phyloP scores from a whole-genome alignment of 768 basidiomycete species.

The Leccinum disarticulatum region DNA sequence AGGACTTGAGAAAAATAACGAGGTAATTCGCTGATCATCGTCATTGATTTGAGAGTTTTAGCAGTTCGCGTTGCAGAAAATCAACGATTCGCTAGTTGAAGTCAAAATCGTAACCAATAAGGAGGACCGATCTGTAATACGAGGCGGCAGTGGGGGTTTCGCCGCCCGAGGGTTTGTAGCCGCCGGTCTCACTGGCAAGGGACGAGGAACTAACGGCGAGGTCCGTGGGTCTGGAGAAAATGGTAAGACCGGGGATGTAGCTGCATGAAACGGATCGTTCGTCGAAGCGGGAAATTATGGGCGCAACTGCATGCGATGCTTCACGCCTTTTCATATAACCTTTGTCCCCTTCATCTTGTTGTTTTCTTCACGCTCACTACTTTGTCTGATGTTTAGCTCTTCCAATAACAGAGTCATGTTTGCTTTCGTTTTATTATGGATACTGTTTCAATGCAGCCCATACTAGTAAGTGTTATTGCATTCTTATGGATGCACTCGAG shows the following conservation, averaged over 20 bases:
- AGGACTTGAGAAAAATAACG: conserved; percentile 71
- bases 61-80: conserved; percentile 46
- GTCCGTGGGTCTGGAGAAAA: conserved; percentile 30
- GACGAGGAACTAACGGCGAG: conserved; percentile 29
- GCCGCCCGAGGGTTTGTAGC: conserved; percentile 67
- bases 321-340: conserved; percentile 19
- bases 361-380: conserved; percentile 10
- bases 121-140: conserved; percentile 39
- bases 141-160: conserved; percentile 45
- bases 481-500: conserved; percentile 14
- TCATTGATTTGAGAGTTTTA: conserved; percentile 2
- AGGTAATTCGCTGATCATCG: conserved; percentile 44
- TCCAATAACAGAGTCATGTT: conserved; percentile 22
- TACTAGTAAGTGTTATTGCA: not conserved
- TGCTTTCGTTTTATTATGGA: conserved; percentile 15
- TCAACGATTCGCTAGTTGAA: conserved; percentile 64
- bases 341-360: conserved; percentile 10
- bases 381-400: conserved; percentile 12
- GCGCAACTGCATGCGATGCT: conserved; percentile 17
- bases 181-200: conserved; percentile 56
- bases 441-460: conserved; percentile 12
- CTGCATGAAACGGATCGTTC: conserved; percentile 22
- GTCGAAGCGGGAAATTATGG: conserved; percentile 20
- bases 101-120: conserved; percentile 71
- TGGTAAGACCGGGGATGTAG: conserved; percentile 24